Conservation (phyloP, 768 basidiomycete species). For the Mycena vitilis region DNA sequence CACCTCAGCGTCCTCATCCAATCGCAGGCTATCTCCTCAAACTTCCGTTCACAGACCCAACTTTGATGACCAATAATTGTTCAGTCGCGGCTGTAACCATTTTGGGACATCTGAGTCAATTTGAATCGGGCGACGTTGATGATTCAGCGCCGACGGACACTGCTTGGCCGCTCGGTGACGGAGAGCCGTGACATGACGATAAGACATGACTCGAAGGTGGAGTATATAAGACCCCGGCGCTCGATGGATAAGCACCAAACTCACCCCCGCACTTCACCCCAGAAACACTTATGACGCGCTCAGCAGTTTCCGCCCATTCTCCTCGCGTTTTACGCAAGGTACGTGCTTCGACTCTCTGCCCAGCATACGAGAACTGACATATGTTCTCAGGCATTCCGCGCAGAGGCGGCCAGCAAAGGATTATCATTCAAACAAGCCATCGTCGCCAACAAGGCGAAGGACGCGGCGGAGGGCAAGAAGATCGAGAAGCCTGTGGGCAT, state of each 20-base stretch:
- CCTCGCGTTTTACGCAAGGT: conserved; percentile 31
- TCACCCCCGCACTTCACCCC: neutral
- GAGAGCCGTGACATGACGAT: conserved; percentile 1
- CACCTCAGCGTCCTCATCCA: too few relatives aligned
- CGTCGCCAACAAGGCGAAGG: conserved; percentile 9
- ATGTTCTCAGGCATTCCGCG: conserved; percentile 25
- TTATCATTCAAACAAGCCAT: conserved; percentile 22
- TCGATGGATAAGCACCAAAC: neutral
- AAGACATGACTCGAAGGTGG: conserved; percentile 4
- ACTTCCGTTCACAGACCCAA: too few relatives aligned
- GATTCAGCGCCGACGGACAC: neutral
- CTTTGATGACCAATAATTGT: too few relatives aligned
- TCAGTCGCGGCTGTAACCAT: neutral
- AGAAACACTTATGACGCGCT: conserved; percentile 24
- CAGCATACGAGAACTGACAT: neutral
- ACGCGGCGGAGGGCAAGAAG: conserved; percentile 14
- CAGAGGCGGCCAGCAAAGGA: conserved; percentile 18
- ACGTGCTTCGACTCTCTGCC: neutral
- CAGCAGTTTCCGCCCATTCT: conserved; percentile 24
- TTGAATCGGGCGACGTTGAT: neutral
- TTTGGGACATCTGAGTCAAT: conserved; percentile 14
- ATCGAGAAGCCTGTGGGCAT: conserved; percentile 20
- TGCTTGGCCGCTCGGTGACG: neutral
- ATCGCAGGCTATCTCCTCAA: too few relatives aligned
- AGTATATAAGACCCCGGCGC: neutral